A percentile compares a stretch with the other conserved stretches of the same genome.
These are phyloP conservation scores for Boletus huronensis DNA, from an alignment of 768 basidiomycete species.

Conservation along the genomic window DNA sequence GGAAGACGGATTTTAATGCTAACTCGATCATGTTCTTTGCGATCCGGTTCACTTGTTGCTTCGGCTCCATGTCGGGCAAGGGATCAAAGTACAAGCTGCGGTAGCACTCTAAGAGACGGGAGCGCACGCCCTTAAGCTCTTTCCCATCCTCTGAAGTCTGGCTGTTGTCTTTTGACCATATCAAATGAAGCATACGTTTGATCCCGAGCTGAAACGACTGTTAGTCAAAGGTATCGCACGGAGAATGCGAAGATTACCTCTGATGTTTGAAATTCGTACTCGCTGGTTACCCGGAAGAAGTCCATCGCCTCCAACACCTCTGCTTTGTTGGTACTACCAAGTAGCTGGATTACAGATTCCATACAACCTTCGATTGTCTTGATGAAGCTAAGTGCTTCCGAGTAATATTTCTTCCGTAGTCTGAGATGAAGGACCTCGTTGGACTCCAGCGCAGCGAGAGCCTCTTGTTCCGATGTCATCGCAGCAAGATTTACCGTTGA, in stretches of 20 bases:
- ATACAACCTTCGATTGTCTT: constrained; percentile 62
- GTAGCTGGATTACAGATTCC: constrained; percentile 66
- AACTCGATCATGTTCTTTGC: constrained; percentile 98
- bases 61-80: constrained; percentile 65
- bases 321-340: constrained; percentile 82
- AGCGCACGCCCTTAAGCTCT: constrained; percentile 85
- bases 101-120: constrained; percentile 87
- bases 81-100: constrained; percentile 85
- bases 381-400: constrained; percentile 85
- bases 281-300: constrained; percentile 80
- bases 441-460: constrained; percentile 63
- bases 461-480: constrained; percentile 67
- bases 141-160: constrained; percentile 70
- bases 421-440: constrained; percentile 63
- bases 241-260: constrained; percentile 44
- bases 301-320: constrained; percentile 85
- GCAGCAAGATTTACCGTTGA: constrained; percentile 71
- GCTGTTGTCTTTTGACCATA: constrained; percentile 94
- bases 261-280: constrained; percentile 77
- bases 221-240: constrained; percentile 1
- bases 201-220: constrained; percentile 61
- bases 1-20: constrained; percentile 19
- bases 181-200: constrained; percentile 94
- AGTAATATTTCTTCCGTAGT: constrained; percentile 80
- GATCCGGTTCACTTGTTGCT: constrained; percentile 87